Base-by-base conservation (phyloP, 1,139 yeast genomes). In the Kodamaea plutei region DNA sequence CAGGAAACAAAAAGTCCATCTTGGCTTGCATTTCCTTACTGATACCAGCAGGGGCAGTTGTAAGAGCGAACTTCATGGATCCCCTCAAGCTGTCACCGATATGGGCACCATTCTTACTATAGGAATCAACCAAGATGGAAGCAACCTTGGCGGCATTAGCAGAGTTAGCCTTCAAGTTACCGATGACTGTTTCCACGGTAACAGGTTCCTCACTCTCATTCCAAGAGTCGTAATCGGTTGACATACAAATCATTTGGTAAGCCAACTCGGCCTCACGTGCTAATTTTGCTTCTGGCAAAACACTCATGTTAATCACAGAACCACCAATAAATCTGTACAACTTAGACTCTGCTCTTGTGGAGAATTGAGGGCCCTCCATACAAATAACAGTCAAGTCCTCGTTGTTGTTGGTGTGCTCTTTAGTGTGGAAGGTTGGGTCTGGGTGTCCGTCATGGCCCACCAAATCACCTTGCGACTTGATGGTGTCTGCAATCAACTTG, bases 351-450 rank as follows among this genome's bases (percentile, higher is more conserved):
- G 98, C 97, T 43, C 98, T 75, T 10, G 98, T 91, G 29, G 95
- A 82, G 61, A 91, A 91, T 36, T 93, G 96, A 3, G 99, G 99
- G 23, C 99, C 99, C 61, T 91, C 99, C 98, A 91, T 91, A 62
- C 98, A 91, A 39, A 93, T 73, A 28, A 93, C 76, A 2, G 94
- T 83, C 40, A 84, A 64, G 50, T 89, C 96, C 34, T 79, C 80
- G 31, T 63, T 65, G 15, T 58, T 58, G 41, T 71, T 72, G 28
- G 77, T 65, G 32, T 54, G 58, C 15, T 51, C 43, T 52, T 71
- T 76, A 35, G 83, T 67, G 58, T 82, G 89, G 47, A 81, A 67
- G 20, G 56, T 54, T 7, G 74, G 73, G 27, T 56, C 51, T 10
- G 37, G 40, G 25, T 37, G 41, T 8, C 44, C 39, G 33, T 65